Evolutionary conservation across 179 eudicot species (phyloP).

Genomic region (Silene noctiflora): DNA sequence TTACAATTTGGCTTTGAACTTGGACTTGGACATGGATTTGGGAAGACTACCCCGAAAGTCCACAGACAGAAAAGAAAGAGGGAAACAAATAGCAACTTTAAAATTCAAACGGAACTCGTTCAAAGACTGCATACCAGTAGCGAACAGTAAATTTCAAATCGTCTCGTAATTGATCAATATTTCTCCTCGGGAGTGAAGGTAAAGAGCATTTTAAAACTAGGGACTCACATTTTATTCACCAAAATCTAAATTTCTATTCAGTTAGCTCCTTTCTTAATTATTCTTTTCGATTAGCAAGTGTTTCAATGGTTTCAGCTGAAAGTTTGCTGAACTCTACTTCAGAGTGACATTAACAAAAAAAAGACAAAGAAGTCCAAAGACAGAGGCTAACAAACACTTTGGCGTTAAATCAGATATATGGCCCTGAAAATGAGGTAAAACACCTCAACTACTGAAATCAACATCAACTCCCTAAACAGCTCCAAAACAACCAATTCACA

Average conservation of each 20-base stretch:
- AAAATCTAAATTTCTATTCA: neutral
- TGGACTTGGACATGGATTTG: too few relatives aligned
- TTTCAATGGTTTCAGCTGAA: neutral
- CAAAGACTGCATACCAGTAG: neutral
- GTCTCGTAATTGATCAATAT: neutral
- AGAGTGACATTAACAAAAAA: neutral
- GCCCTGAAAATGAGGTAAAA: neutral
- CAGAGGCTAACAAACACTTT: neutral
- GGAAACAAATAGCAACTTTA: neutral
- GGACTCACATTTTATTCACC: neutral
- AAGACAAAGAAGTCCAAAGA: too few relatives aligned
- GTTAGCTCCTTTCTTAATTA: neutral
- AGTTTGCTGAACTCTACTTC: neutral
- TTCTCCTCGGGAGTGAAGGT: neutral
- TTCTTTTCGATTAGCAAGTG: neutral
- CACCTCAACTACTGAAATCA: neutral
- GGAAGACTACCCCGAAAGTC: neutral
- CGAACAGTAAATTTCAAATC: neutral
- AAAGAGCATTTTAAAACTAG: neutral
- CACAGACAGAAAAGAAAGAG: neutral
- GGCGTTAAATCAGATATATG: neutral
- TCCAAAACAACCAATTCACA: neutral
- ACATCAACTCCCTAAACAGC: neutral
- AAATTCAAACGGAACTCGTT: neutral
- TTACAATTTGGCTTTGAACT: too few relatives aligned